A percentile compares a stretch with the other conserved stretches of the same genome.
Evolutionary conservation across 148 eudicot genomes (phyloP).

Genomic region (Dianthus caryophyllus): DNA sequence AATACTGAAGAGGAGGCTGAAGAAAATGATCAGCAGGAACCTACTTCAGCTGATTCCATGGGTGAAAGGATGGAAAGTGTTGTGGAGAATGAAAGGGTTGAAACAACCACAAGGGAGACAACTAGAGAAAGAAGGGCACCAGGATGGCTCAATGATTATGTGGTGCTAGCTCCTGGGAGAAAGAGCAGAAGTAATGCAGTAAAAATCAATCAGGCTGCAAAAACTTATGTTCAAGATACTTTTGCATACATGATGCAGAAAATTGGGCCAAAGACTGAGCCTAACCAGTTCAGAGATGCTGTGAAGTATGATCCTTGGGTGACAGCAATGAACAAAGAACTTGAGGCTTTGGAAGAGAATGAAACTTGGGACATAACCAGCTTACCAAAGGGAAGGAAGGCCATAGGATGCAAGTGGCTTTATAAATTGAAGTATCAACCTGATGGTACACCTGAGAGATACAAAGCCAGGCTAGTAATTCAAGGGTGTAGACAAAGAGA

Average conservation of each 20-base stretch:
- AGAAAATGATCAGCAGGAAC: no score
- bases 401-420: no score
- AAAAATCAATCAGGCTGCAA: not conserved
- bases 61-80: no score
- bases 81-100: no score
- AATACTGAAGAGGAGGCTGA: no score
- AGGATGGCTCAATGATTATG: not conserved
- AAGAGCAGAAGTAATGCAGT: not conserved
- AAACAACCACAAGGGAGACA: not conserved
- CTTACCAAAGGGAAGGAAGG: not conserved
- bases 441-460: no score
- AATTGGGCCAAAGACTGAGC: not conserved
- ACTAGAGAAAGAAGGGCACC: not conserved
- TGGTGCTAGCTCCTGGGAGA: not conserved
- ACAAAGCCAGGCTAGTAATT: no score
- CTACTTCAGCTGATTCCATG: no score
- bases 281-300: no score
- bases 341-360: not conserved
- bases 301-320: no score
- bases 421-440: no score
- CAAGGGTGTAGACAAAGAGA: no score
- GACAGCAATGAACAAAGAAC: not conserved
- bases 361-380: not conserved
- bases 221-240: not conserved
- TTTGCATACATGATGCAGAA: not conserved